These are phyloP conservation scores for Fraxinus xanthoxyloides DNA, from an alignment of 305 asterid genomes.

Conservation along the genomic window DNA sequence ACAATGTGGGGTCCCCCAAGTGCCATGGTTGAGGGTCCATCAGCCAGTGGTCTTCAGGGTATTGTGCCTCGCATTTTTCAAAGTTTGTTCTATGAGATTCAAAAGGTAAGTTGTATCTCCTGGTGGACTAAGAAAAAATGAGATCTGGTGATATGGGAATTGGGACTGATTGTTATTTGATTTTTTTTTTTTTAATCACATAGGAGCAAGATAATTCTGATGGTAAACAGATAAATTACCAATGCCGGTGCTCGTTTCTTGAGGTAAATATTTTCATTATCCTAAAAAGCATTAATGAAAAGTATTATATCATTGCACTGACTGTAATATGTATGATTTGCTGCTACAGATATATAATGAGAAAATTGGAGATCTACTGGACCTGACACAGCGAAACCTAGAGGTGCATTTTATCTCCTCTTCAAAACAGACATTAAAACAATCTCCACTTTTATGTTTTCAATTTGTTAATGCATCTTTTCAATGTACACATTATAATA, in stretches of 20 bases:
- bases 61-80: constrained; percentile 82
- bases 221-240: constrained; percentile 70
- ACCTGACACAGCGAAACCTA: constrained; percentile 71
- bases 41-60: constrained; percentile 66
- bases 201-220: constrained; percentile 73
- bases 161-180: constrained; percentile 10
- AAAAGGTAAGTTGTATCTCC: constrained; percentile 42
- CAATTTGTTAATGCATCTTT: neutral
- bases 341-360: constrained; percentile 71
- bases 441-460: neutral
- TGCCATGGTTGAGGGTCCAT: constrained; percentile 75
- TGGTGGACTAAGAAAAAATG: neutral
- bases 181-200: constrained; percentile 15
- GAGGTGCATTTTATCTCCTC: constrained; percentile 43
- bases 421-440: neutral
- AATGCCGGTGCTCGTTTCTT: constrained; percentile 90
- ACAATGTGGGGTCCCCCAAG: constrained; percentile 98
- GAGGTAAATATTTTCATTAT: constrained; percentile 49
- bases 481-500: neutral
- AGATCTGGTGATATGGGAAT: neutral
- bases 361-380: constrained; percentile 84
- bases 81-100: constrained; percentile 71
- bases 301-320: neutral
- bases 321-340: constrained; percentile 4
- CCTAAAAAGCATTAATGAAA: neutral